Evolutionary conservation across 2,329 filamentous ascomycete genomes (phyloP).

Genomic region (Arthrocladium fulminans): DNA sequence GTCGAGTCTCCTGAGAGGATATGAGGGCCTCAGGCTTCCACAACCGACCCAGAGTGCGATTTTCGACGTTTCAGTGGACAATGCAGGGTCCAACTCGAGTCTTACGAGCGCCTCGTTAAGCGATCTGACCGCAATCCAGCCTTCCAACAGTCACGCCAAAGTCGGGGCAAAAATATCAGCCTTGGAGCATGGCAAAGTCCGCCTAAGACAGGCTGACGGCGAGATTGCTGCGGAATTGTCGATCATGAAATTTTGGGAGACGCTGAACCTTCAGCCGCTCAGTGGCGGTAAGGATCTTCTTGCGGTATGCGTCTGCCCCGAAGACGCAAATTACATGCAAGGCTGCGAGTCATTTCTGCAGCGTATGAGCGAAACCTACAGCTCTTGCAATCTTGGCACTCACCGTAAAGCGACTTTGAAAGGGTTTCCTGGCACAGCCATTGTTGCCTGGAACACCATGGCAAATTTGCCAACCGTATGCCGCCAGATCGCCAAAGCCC

Average conservation of each 20-base stretch:
- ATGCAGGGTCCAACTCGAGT: neutral
- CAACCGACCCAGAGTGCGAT: constrained; percentile 1
- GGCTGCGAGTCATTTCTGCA: constrained; percentile 44
- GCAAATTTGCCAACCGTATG: constrained; percentile 22
- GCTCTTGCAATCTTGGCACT: constrained; percentile 48
- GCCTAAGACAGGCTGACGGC: constrained; percentile 45
- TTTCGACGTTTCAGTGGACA: constrained; percentile 19
- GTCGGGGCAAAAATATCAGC: constrained; percentile 24
- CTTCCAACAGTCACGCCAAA: constrained; percentile 25
- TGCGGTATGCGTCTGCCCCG: constrained; percentile 48
- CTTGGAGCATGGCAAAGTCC: constrained; percentile 38
- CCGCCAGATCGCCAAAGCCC: constrained; percentile 31
- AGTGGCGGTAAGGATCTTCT: constrained; percentile 50
- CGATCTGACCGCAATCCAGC: constrained; percentile 21
- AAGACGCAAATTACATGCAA: constrained; percentile 36
- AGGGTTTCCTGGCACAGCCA: constrained; percentile 31
- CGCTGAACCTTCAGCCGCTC: constrained; percentile 49
- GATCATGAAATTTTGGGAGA: constrained; percentile 53
- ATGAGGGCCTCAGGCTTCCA: constrained; percentile 25
- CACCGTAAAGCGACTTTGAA: constrained; percentile 38
- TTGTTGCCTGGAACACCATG: constrained; percentile 30
- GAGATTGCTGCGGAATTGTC: constrained; percentile 48
- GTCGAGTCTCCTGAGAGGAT: constrained; percentile 33
- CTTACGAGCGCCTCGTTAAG: constrained; percentile 1
- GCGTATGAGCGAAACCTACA: constrained; percentile 47